Base-by-base conservation (phyloP, 1,284 basidiomycete species). In the Ceraceosorus bombacis region DNA sequence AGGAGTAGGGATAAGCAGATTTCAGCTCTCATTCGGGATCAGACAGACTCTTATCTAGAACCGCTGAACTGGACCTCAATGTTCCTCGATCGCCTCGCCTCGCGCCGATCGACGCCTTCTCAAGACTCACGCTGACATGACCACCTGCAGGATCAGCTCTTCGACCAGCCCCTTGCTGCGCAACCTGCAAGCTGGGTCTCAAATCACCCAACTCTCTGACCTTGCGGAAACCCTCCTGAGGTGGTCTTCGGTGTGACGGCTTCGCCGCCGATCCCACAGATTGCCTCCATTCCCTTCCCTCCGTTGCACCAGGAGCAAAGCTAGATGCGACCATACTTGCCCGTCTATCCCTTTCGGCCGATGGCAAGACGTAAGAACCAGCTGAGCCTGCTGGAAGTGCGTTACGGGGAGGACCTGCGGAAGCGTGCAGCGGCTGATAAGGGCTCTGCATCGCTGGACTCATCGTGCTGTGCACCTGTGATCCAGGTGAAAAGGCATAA, bases 121-220 rank as follows among this genome's bases (percentile, higher is more conserved):
- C 17, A 41, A 13, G 13, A 65, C 63, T 54, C 46, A 65, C 60
- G 50, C 74, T 76, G 41, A 77, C 73, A 38, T 67, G 71, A 13
- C 73, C 75, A 37, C 75, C 74, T 7, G 68, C 60, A 7, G 74
- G 74, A 58, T 77, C 74, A 4, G 74, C 74, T 40, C 74, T 61
- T 5, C 73, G 60, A 12, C 59, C 58, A 3, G 62, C 66, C 9
- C 67, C 63, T n/a, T 56, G 51, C 4, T 61, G 61, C 5, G 68
- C 69, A 12, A 62, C 65, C 60, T 74, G 68, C 41, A 65, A 59
- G 51, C 70, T 66, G 4, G 71, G 70, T 5, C 68, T 67, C 15
- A 74, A 58, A 39, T 74, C 73, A 52, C 69, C 67, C 41, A 70
- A 62, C 50, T 72, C 69, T 36, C 70, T 65, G 40, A 74, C 71